Evolutionary conservation across 164 flowering plant species (phyloP), one percentile per base, ranked within the genome.

Genomic region (Brasenia schreberi): DNA sequence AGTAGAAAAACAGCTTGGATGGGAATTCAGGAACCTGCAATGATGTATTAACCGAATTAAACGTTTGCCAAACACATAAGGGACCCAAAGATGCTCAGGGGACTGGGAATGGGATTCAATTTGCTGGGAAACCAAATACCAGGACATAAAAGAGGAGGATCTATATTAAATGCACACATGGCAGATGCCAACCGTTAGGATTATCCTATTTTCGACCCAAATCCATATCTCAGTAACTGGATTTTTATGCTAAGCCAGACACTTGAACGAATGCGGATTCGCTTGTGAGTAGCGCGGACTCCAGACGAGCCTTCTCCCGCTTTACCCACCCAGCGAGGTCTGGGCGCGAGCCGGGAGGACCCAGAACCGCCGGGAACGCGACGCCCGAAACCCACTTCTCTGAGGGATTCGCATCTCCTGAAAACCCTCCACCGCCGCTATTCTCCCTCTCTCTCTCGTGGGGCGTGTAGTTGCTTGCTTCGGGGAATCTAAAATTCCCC

Each of bases 11-110:
- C 87, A 90, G 60, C 64, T 89, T 89, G 45, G 91, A 73, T 5
- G 98, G 97, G 59, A 79, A 91, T 77, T 86, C 88, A 3, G 97
- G 97, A 53, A 89, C 88, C 98, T 93, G 78, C 59, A 9, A 17
- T 12, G 18, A 18, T 19, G 19, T 45, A 42, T 6, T 62, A 43
- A 44, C 52, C 18, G n/a, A 67, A 27, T 66, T 17, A 62, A 11
- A 61, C 23, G 16, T 49, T 49, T 14, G 16, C 16, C 10, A 33
- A 23, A 23, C 27, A 23, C 27, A 23, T 2, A 23, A 23, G 27
- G 27, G 27, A 23, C 27, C 0, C 27, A 23, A 2, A 23, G 27
- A 23, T 23, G 27, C 27, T 23, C 27, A 23, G 27, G 27, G 27
- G 27, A 23, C 27, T 23, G 27, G 27, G 27, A 23, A 23, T 23